phyloP scores from a whole-genome alignment of 2,329 filamentous ascomycete species.

The Fusarium nematophilum region DNA sequence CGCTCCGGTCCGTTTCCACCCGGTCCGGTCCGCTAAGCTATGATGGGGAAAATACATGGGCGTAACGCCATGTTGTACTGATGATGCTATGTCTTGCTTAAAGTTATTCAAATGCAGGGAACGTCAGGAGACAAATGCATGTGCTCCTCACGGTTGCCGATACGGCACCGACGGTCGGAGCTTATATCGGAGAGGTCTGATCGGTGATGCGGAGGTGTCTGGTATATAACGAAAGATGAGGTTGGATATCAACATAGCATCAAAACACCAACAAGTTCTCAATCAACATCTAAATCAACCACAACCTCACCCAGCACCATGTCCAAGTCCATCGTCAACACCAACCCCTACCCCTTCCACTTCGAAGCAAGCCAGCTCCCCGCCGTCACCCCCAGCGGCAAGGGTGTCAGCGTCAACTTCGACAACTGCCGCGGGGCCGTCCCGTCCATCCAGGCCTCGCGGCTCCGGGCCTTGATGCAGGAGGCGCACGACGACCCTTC shows the following conservation, averaged over 20 bases:
- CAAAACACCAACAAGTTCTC: not conserved
- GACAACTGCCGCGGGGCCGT: constrained; percentile 50
- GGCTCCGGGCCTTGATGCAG: constrained; percentile 52
- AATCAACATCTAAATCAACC: not conserved
- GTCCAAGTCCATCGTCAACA: constrained; percentile 28
- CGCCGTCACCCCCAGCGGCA: not conserved
- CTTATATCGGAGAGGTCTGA: not conserved
- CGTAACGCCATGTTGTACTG: not conserved
- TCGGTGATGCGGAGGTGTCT: not conserved
- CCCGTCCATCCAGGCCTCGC: constrained; percentile 53
- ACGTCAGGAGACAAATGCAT: too few species aligned
- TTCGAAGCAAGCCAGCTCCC: constrained; percentile 19
- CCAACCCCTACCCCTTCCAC: constrained; percentile 16
- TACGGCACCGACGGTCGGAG: constrained; percentile 7
- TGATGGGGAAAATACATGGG: not conserved
- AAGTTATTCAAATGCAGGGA: not conserved
- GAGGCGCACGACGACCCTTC: constrained; percentile 53
- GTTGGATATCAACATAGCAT: not conserved
- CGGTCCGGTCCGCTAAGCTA: not conserved
- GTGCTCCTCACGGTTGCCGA: not conserved
- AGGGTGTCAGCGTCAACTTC: constrained; percentile 11
- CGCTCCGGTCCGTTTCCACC: constrained; percentile 18
- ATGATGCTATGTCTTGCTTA: not conserved
- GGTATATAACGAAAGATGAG: constrained; percentile 8
- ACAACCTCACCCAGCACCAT: constrained; percentile 3